Base-by-base conservation (phyloP, 2,329 filamentous ascomycete genomes). In the Tolypocladium paradoxum region DNA sequence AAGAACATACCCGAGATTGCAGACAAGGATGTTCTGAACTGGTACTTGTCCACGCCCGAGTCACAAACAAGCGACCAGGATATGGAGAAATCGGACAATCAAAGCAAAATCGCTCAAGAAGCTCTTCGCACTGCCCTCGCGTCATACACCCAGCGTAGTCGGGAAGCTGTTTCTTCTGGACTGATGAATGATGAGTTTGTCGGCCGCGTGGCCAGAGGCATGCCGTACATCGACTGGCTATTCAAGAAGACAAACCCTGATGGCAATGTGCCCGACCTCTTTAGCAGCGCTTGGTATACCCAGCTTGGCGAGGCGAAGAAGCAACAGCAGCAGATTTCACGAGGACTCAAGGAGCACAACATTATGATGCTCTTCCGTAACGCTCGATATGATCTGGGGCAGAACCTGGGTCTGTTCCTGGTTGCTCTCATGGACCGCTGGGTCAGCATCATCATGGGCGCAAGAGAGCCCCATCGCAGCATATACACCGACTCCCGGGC, bases 1-100 rank as follows among this genome's bases (percentile, higher is more conserved):
- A 65, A 72, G 51, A 72, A 73, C 43, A 74, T 81, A 45, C 72
- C 74, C 48, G 70, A 69, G 6, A 65, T 79, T 31, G 70, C 73
- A 43, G 76, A 79, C 56, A 65, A 68, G n/a, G 74, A 77, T 38
- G 69, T 79, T 8, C 65, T 76, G 34, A 66, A 69, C 16, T 81
- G 77, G 76, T 77, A 76, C 60, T 61, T 68, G 12, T 59, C 67
- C 20, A 68, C 64, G 35, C 33, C 46, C 16, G 56, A 56, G 46
- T 55, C 64, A 49, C 43, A 47, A 4, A 2, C 8, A 4, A 4
- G 27, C 16, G 54, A 58, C 50, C 36, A 59, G 51, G 24, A 54
- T 3, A 59, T 61, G 33, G 58, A 57, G 36, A 43, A 49, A 6
- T 27, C 16, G n/a, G 51, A 53, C 3, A 36, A 20, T 34, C 49